A percentile compares a stretch with the other conserved stretches of the same genome.
These are phyloP conservation scores for Trapa incisa DNA, from an alignment of 345 rosid species.

Conservation along the genomic window DNA sequence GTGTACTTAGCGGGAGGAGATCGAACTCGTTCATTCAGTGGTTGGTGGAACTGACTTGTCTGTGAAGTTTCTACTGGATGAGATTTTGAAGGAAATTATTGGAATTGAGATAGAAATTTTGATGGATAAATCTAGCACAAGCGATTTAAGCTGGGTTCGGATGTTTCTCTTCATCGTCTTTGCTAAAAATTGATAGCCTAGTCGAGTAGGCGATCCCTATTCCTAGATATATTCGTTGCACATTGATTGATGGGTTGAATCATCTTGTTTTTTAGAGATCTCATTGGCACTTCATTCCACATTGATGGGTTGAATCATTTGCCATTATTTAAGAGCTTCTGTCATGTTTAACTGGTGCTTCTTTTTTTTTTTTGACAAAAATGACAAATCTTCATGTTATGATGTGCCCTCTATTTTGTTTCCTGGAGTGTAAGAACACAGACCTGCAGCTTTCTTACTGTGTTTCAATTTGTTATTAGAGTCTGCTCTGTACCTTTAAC, in stretches of 20 bases:
- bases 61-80: background rate
- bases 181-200: too few species aligned
- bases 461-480: too few species aligned
- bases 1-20: background rate
- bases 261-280: too few species aligned
- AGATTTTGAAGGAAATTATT: background rate
- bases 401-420: background rate
- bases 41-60: background rate
- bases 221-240: too few species aligned
- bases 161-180: background rate
- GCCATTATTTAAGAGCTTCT: background rate
- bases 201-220: too few species aligned
- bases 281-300: background rate
- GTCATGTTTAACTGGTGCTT: background rate
- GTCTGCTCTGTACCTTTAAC: too few species aligned
- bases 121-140: background rate
- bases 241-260: too few species aligned
- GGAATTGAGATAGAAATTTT: background rate
- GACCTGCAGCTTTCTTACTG: background rate
- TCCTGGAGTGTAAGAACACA: background rate
- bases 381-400: background rate
- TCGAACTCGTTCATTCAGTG: background rate
- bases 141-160: too few species aligned
- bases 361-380: background rate
- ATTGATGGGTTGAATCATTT: too few species aligned